Evolutionary conservation across 2,329 filamentous ascomycete species (phyloP).

Genomic region (Cryphonectria naterciae): DNA sequence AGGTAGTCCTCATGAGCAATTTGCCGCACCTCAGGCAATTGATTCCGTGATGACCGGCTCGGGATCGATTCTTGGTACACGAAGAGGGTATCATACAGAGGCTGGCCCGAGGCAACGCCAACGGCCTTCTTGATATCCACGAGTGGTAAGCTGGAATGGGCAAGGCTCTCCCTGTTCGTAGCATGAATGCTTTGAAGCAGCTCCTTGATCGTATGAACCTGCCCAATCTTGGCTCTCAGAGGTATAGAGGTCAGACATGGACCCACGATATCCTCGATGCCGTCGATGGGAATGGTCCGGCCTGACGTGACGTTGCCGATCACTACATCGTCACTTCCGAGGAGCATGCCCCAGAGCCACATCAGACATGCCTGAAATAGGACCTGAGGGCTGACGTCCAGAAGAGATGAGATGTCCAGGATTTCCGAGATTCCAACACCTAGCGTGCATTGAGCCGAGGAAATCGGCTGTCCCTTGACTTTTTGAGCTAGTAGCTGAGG

Average conservation of each 20-base stretch:
- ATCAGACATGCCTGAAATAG: slow-evolving; percentile 75
- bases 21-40: slow-evolving; percentile 50
- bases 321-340: slow-evolving; percentile 67
- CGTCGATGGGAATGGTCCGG: slow-evolving; percentile 70
- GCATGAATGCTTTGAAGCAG: slow-evolving; percentile 67
- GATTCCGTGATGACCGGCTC: slow-evolving; percentile 32
- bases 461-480: slow-evolving; percentile 34
- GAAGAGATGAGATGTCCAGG: slow-evolving; percentile 41
- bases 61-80: slow-evolving; percentile 80
- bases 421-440: slow-evolving; percentile 41
- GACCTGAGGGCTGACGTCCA: slow-evolving; percentile 66
- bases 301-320: slow-evolving; percentile 85
- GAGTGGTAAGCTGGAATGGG: slow-evolving; percentile 66
- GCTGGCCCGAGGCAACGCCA: slow-evolving; percentile 56
- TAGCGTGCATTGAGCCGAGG: slow-evolving; percentile 37
- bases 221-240: slow-evolving; percentile 63
- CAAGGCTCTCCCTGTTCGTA: slow-evolving; percentile 67
- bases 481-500: slow-evolving; percentile 46
- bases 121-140: slow-evolving; percentile 69
- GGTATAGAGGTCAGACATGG: slow-evolving; percentile 81
- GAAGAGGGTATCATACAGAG: slow-evolving; percentile 77
- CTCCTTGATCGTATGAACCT: slow-evolving; percentile 57
- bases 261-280: slow-evolving; percentile 75
- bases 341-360: slow-evolving; percentile 67
- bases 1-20: slow-evolving; percentile 69